Conservation (phyloP, 495 filamentous ascomycete species). For the Cercophora scortea region DNA sequence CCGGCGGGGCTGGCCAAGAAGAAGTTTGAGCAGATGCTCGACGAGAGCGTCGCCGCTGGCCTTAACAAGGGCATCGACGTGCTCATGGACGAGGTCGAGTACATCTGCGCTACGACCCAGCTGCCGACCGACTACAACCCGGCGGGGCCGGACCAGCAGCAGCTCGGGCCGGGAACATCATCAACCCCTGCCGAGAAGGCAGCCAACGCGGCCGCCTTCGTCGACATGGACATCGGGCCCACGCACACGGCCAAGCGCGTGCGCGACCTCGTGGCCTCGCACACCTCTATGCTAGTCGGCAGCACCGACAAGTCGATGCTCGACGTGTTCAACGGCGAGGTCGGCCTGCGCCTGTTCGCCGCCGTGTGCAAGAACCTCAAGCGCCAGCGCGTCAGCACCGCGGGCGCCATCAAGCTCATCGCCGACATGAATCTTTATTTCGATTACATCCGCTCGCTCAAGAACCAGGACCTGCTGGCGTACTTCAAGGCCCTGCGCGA, state of each 20-base stretch:
- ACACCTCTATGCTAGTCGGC: conserved; percentile 85
- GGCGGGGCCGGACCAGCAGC: conserved; percentile 25
- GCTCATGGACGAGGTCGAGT: conserved; percentile 97
- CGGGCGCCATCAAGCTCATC: conserved; percentile 87
- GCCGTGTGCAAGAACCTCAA: conserved; percentile 95
- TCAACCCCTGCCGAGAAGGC: not conserved
- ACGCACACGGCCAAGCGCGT: conserved; percentile 70
- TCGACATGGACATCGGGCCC: conserved; percentile 64
- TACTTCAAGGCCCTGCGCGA: conserved; percentile 93
- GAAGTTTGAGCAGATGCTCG: conserved; percentile 97
- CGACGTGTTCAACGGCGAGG: conserved; percentile 98
- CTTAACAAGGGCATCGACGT: conserved; percentile 97
- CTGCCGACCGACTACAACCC: conserved; percentile 88
- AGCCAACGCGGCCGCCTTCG: not conserved
- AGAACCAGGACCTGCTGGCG: conserved; percentile 71
- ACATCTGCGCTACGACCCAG: conserved; percentile 84
- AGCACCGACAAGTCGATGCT: conserved; percentile 96
- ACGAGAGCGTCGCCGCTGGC: conserved; percentile 92
- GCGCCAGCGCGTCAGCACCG: conserved; percentile 82
- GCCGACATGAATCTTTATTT: conserved; percentile 94
- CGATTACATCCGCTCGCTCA: conserved; percentile 70
- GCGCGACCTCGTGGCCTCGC: conserved; percentile 75
- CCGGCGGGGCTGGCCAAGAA: conserved; percentile 92
- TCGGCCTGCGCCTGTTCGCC: conserved; percentile 83
- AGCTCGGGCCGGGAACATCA: not conserved